These are phyloP conservation scores for Takakia lepidozioides DNA, from an alignment of 225 moss, liverwort and hornwort species.

Conservation along the genomic window DNA sequence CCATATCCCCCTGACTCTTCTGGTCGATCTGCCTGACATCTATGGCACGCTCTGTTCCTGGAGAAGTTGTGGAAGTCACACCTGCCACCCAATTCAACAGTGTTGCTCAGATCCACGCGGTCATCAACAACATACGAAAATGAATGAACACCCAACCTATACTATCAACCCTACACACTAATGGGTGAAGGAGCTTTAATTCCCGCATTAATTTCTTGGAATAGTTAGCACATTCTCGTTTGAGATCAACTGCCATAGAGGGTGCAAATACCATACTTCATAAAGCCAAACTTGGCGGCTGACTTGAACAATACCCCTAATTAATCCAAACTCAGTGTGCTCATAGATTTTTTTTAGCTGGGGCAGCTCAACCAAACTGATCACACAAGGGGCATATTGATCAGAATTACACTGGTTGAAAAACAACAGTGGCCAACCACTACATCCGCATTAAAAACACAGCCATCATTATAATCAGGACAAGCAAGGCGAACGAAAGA, in stretches of 20 bases:
- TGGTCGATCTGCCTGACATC: slow-evolving; percentile 31
- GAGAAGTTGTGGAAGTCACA: slow-evolving; percentile 33
- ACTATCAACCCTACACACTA: neutral
- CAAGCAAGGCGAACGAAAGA: neutral
- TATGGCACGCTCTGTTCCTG: slow-evolving; percentile 26
- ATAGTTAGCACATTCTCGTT: no score
- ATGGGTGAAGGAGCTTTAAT: neutral
- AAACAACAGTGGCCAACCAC: no score
- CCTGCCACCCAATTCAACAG: slow-evolving; percentile 34
- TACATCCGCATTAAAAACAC: neutral
- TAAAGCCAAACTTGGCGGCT: no score
- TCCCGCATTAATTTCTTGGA: slow-evolving; percentile 5
- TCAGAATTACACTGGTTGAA: no score
- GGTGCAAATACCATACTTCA: no score
- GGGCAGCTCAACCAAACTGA: no score
- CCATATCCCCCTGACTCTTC: slow-evolving; percentile 3
- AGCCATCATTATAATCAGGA: neutral
- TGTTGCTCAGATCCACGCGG: no score
- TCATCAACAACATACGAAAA: neutral
- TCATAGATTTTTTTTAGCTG: no score
- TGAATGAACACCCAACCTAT: neutral
- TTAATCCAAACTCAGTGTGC: no score
- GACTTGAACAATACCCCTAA: no score
- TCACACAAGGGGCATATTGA: no score
- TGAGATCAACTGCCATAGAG: no score